phyloP scores from a whole-genome alignment of 768 basidiomycete genomes.

The Trametes coccinea region DNA sequence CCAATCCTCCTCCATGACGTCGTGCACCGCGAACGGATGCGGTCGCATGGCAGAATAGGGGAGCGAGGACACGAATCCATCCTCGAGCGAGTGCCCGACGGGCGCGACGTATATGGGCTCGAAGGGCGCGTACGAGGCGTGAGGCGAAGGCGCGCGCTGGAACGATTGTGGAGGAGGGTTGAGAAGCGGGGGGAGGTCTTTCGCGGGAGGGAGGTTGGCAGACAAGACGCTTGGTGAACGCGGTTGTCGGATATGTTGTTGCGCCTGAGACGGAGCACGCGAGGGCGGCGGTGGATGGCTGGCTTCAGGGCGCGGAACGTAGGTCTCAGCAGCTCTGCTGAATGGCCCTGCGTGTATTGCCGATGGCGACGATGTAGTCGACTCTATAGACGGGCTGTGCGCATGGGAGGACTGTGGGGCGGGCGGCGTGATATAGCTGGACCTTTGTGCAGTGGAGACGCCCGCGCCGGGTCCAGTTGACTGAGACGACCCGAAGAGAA shows the following conservation, averaged over 20 bases:
- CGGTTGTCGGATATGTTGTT: no score
- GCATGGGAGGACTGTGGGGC: no score
- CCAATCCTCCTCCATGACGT: slow-evolving; percentile 54
- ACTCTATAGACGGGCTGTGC: no score
- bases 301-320: no score
- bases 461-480: no score
- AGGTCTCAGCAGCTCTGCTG: no score
- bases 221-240: not conserved
- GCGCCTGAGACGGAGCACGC: no score
- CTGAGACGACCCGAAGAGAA: not conserved
- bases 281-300: no score
- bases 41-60: slow-evolving; percentile 40
- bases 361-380: no score
- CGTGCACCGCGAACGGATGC: slow-evolving; percentile 54
- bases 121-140: slow-evolving; percentile 33
- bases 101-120: slow-evolving; percentile 34
- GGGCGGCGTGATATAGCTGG: no score
- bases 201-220: not conserved
- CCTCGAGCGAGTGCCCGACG: slow-evolving; percentile 35
- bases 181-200: slow-evolving; percentile 10
- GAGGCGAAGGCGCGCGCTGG: slow-evolving; percentile 18
- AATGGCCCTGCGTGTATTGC: no score
- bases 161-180: slow-evolving; percentile 27
- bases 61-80: slow-evolving; percentile 46
- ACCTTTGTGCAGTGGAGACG: no score